Evolutionary conservation across 2,329 filamentous ascomycete genomes (phyloP).

Genomic region (Chaetomiaceae sp.): DNA sequence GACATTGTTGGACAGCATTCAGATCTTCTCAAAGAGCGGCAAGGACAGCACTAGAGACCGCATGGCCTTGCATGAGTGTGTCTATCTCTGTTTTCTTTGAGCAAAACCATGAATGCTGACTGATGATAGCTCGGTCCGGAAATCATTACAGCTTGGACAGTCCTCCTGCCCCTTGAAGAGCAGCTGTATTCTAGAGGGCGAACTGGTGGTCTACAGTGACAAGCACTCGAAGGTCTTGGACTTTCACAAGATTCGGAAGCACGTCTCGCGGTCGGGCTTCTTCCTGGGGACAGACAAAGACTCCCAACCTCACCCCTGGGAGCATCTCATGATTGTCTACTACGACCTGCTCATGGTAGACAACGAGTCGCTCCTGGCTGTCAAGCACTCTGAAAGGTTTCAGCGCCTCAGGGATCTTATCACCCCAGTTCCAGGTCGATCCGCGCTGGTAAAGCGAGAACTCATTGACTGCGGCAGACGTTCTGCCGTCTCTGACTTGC

Average conservation of each 20-base stretch:
- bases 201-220: slow-evolving; percentile 74
- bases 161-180: slow-evolving; percentile 53
- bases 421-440: slow-evolving; percentile 51
- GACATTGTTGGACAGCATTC: no score
- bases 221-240: slow-evolving; percentile 59
- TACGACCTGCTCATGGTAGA: slow-evolving; percentile 55
- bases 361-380: slow-evolving; percentile 45
- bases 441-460: slow-evolving; percentile 62
- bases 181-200: slow-evolving; percentile 76
- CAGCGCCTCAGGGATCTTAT: slow-evolving; percentile 54
- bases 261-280: slow-evolving; percentile 67
- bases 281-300: slow-evolving; percentile 65
- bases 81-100: background rate
- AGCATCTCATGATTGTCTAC: slow-evolving; percentile 59
- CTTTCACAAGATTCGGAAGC: slow-evolving; percentile 79
- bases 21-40: slow-evolving; percentile 88
- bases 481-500: slow-evolving; percentile 50
- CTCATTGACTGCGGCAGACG: slow-evolving; percentile 59
- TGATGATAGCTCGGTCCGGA: slow-evolving; percentile 48
- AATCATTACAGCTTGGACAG: slow-evolving; percentile 59
- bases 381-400: slow-evolving; percentile 55
- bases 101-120: slow-evolving; percentile 15
- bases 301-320: slow-evolving; percentile 51
- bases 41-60: slow-evolving; percentile 80
- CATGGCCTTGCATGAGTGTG: slow-evolving; percentile 50